phyloP scores from a whole-genome alignment of 768 basidiomycete species.

The Mycena kentingensis region DNA sequence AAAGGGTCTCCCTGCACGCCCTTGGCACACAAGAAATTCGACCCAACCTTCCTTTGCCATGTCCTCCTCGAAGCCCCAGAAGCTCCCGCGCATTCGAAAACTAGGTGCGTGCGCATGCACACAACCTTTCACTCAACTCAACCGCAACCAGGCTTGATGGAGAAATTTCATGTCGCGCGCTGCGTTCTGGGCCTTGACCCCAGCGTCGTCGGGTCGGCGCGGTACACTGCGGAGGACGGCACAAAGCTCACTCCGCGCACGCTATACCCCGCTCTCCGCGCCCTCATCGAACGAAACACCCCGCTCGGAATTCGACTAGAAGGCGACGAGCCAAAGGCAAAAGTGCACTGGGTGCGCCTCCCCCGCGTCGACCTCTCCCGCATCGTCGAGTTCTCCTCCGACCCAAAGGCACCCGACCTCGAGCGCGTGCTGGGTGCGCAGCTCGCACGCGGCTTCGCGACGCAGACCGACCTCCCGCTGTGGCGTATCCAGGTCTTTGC shows the following conservation, averaged over 20 bases:
- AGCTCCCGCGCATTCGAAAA: neutral
- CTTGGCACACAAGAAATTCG: no score
- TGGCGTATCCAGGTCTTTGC: conserved; percentile 39
- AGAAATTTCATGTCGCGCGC: conserved; percentile 23
- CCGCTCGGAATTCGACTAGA: conserved; percentile 21
- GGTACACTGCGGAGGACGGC: conserved; percentile 8
- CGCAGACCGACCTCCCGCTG: conserved; percentile 30
- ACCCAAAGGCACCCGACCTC: conserved; percentile 25
- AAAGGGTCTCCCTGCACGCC: no score
- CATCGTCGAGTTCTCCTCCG: conserved; percentile 33
- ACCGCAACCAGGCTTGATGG: conserved; percentile 11
- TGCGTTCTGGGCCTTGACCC: conserved; percentile 22
- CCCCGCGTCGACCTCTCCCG: conserved; percentile 11
- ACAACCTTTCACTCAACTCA: no score
- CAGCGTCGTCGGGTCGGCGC: conserved; percentile 25
- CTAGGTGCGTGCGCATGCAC: neutral
- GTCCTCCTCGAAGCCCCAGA: no score
- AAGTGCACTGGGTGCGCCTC: neutral
- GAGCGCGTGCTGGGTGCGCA: conserved; percentile 27
- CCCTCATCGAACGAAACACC: conserved; percentile 18
- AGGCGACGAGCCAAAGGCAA: no score
- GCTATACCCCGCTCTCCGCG: conserved; percentile 25
- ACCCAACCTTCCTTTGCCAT: no score
- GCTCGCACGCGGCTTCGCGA: conserved; percentile 30
- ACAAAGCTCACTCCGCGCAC: conserved; percentile 14